These are phyloP conservation scores for Bipolaris oryzae DNA, from an alignment of 2,329 filamentous ascomycete genomes.

Conservation along the genomic window DNA sequence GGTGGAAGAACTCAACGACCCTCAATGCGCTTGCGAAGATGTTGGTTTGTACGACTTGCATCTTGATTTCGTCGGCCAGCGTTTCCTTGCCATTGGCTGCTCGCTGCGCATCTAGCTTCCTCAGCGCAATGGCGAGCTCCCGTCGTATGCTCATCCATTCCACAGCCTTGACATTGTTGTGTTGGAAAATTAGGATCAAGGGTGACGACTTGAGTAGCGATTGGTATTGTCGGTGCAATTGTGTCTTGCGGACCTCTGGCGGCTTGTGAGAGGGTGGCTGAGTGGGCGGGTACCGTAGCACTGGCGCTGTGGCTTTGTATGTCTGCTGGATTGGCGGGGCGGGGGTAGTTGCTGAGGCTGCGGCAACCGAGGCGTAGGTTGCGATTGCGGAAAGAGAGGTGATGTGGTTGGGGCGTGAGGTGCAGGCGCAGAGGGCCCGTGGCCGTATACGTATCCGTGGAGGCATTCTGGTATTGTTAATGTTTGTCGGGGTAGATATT, in stretches of 20 bases:
- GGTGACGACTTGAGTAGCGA: conserved; percentile 85
- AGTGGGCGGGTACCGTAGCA: conserved; percentile 62
- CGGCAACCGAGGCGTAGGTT: conserved; percentile 58
- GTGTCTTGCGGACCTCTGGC: conserved; percentile 85
- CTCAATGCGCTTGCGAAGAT: conserved; percentile 86
- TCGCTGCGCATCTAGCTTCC: conserved; percentile 72
- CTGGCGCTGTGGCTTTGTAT: conserved; percentile 51
- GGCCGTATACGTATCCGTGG: conserved; percentile 47
- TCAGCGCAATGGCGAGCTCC: conserved; percentile 67
- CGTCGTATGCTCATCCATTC: conserved; percentile 77
- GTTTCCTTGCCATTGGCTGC: conserved; percentile 59
- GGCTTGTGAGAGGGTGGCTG: conserved; percentile 89
- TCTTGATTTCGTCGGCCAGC: conserved; percentile 67
- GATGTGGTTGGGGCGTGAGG: conserved; percentile 30
- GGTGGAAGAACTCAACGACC: conserved; percentile 79
- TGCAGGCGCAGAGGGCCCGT: conserved; percentile 38
- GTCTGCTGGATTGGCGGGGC: conserved; percentile 60
- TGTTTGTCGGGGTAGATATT: neutral
- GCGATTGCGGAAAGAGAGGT: conserved; percentile 41
- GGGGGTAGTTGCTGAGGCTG: conserved; percentile 58
- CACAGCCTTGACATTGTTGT: conserved; percentile 74
- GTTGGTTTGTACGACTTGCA: conserved; percentile 86
- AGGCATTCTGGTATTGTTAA: conserved; percentile 40
- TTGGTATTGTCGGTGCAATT: conserved; percentile 85
- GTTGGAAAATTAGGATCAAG: conserved; percentile 83